Evolutionary conservation across 805 yeast genomes (phyloP), one percentile per base, ranked within the genome.

Genomic region (Yarrowia sp.): DNA sequence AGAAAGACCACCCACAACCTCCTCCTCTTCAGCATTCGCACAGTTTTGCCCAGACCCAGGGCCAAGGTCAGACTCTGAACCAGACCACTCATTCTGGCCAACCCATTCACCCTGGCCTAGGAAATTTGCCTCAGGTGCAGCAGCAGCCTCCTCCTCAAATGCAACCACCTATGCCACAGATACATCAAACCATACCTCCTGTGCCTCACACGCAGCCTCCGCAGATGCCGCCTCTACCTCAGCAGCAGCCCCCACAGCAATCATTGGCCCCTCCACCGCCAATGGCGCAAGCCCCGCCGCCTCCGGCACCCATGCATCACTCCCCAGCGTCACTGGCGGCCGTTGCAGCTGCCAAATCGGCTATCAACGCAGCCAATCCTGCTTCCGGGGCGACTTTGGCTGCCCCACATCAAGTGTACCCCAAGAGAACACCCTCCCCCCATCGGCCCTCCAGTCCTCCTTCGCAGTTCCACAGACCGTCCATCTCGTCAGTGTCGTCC

Each of bases 401-500:
- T 16, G 61, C 61, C 3, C 61, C 61, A 4, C 61, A 36, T 14
- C 61, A 54, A 35, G 35, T 38, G 35, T 54, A 17, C 19, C 24
- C 68, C 26, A 70, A 76, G 12, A 70, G 80, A 36, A 79, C 84
- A 0, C 82, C 85, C 8, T 82, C 85, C 0, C 85, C 85, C 3
- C 78, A 78, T 33, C 73, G 61, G 21, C 33, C 61, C 9, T 38
- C 61, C 12, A 54, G 61, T 10, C 61, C 61, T 5, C 61, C 24
- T 4, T 74, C 78, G 17, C 67, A 75, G 49, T 73, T 68, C 30
- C 64, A 38, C 68, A 67, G 64, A 64, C 64, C 54, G 65, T 61
- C 65, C 38, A 54, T 68, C 43, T 69, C 71, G 21, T 67, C 74
- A 12, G 79, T 81, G 1, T 78, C 79, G 10, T 52, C 67, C 21